Evolutionary conservation across 306 rosid genomes (phyloP).

Genomic region (Casuarina glauca): DNA sequence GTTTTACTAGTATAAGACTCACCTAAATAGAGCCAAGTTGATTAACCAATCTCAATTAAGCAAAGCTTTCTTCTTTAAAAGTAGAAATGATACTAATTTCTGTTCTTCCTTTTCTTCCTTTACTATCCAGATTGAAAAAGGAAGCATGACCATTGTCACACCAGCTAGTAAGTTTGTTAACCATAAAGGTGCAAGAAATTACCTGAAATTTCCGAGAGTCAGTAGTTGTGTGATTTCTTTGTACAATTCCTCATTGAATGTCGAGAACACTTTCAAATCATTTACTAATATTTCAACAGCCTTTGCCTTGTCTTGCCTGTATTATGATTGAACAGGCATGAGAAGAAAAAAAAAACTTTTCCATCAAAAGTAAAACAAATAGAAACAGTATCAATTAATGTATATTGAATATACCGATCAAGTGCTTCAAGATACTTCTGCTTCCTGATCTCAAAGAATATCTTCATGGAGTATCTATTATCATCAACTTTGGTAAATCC

Average conservation of each 20-base stretch:
- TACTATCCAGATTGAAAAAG: neutral
- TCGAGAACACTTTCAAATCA: slow-evolving; percentile 77
- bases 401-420: slow-evolving; percentile 59
- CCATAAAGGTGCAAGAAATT: slow-evolving; percentile 26
- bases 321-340: slow-evolving; percentile 18
- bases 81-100: neutral
- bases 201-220: slow-evolving; percentile 83
- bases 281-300: slow-evolving; percentile 77
- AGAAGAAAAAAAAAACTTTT: slow-evolving; percentile 21
- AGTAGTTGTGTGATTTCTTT: slow-evolving; percentile 86
- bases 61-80: neutral
- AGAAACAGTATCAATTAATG: slow-evolving; percentile 18
- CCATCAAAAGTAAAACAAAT: slow-evolving; percentile 5
- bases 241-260: slow-evolving; percentile 77
- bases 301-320: slow-evolving; percentile 68
- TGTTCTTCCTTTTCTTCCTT: neutral
- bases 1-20: neutral
- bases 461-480: slow-evolving; percentile 88
- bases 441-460: slow-evolving; percentile 86
- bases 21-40: neutral
- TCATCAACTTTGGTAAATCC: slow-evolving; percentile 90
- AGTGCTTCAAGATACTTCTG: slow-evolving; percentile 95
- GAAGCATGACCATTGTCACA: neutral
- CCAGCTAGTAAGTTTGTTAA: neutral
- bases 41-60: neutral